Conservation (phyloP, 225 moss, liverwort and hornwort species). For the Sphagnum contortum region DNA sequence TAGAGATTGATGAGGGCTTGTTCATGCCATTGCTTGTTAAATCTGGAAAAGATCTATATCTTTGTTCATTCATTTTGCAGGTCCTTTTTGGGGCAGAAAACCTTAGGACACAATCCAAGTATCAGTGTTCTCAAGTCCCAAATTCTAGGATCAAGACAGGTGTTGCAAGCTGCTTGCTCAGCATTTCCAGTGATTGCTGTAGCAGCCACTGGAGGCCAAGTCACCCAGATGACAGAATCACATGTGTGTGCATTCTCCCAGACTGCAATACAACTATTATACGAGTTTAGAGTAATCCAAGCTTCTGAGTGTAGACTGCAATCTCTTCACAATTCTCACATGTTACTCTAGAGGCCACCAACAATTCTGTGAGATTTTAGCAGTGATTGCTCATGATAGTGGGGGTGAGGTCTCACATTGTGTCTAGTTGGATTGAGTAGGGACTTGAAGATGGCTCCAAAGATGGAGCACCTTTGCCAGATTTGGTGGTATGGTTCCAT, state of each 20-base stretch:
- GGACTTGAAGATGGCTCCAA: constrained; percentile 16
- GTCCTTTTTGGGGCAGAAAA: not conserved
- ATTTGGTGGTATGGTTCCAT: constrained; percentile 41
- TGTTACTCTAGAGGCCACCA: too few relatives aligned
- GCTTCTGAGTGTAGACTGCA: too few relatives aligned
- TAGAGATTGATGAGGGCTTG: not conserved
- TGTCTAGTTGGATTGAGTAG: too few relatives aligned
- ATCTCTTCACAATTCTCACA: too few relatives aligned
- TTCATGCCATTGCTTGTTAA: not conserved
- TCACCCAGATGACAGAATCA: constrained; percentile 23
- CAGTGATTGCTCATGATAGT: too few relatives aligned
- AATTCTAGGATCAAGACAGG: constrained; percentile 20
- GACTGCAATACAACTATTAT: too few relatives aligned
- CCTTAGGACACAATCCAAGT: constrained; percentile 15
- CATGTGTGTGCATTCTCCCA: too few relatives aligned
- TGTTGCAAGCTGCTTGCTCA: constrained; percentile 18
- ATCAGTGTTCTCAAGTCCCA: constrained; percentile 21
- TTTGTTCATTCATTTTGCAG: not conserved
- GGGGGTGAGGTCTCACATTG: too few relatives aligned
- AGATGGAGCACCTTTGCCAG: constrained; percentile 26
- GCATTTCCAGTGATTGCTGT: constrained; percentile 33
- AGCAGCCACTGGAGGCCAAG: constrained; percentile 28
- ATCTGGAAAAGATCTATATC: not conserved
- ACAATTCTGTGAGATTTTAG: too few relatives aligned
- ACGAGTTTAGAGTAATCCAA: too few relatives aligned